Base-by-base conservation (phyloP, 192 early-diverging fungal species). In the Rhizophagus sp. region DNA sequence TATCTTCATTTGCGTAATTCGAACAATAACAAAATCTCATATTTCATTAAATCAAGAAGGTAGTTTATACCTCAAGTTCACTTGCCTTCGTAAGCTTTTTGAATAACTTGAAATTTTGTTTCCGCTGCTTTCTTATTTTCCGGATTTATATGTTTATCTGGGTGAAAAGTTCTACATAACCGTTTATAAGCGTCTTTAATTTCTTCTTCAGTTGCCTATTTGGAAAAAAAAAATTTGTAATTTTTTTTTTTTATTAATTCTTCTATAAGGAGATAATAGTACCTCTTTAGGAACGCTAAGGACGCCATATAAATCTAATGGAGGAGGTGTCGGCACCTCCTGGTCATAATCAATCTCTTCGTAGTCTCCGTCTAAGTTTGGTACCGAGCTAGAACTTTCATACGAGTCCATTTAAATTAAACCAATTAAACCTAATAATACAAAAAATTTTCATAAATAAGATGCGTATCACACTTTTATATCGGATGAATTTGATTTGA, bases 181-280 rank as follows among this genome's bases (percentile, higher is more conserved):
- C 88, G 88, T 77, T 88, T 91, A 86, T 94, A 94, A 39, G 93
- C 87, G 30, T 94, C 92, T 82, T 91, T 92, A 19, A 95, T 89
- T 52, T 94, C 87, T 0, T 92, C 90, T 68, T 90, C 88, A 25
- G 86, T 87, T 22, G 91, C 90, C 88, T 90, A 74, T 24, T 24
- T 13, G 52, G 22, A 70, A 70, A 71, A 71, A n/a, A 24, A 17
- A 27, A 41, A 6, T 1, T 1, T 30, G 27, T 30, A 41, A 8
- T 41, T 41, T 41, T 5, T 47, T 44, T 1, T 11, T 47, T 47
- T 12, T 1, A 47, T 47, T 47, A 47, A 44, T 41, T 41, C 39
- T 47, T 47, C 11, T 47, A 12, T 12, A 13, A 12, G 44, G 11
- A 12, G 44, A 47, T 1, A 47, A 47, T 47, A 47, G 13, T 65